Conservation (phyloP, 1,284 basidiomycete species). For the Marasmius oreades region DNA sequence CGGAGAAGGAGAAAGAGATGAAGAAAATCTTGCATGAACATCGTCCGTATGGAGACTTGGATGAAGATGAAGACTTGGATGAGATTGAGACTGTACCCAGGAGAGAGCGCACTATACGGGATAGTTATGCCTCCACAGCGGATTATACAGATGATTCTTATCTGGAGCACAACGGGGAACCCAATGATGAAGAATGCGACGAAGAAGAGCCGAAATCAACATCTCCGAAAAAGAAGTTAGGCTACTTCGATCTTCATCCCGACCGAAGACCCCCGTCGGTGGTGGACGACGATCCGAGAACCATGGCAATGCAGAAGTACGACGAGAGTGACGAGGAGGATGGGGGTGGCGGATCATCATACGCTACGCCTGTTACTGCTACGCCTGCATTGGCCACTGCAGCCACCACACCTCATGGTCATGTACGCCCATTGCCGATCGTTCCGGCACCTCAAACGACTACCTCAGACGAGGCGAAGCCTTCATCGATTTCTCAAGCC, state of each 20-base stretch:
- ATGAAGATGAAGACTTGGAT: slow-evolving; percentile 35
- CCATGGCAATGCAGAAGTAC: slow-evolving; percentile 33
- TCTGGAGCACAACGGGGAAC: slow-evolving; percentile 14
- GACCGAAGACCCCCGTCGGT: slow-evolving; percentile 30
- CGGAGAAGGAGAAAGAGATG: slow-evolving; percentile 8
- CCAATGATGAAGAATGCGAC: slow-evolving; percentile 17
- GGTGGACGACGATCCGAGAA: slow-evolving; percentile 13
- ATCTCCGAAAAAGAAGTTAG: slow-evolving; percentile 37
- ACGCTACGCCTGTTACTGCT: slow-evolving; percentile 4
- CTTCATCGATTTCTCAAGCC: slow-evolving; percentile 1
- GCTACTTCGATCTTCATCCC: slow-evolving; percentile 70
- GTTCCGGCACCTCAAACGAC: background rate
- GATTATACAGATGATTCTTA: slow-evolving; percentile 18
- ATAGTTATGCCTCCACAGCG: slow-evolving; percentile 16
- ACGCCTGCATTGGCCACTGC: slow-evolving; percentile 19
- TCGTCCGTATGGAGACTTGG: slow-evolving; percentile 5
- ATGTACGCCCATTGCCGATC: slow-evolving; percentile 5
- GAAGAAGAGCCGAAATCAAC: slow-evolving; percentile 14
- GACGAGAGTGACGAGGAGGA: slow-evolving; percentile 33
- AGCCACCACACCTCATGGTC: background rate
- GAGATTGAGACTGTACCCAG: slow-evolving; percentile 40
- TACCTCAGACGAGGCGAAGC: background rate
- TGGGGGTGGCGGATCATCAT: slow-evolving; percentile 17
- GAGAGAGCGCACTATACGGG: slow-evolving; percentile 18
- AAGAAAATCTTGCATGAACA: background rate